Conservation (phyloP, 2,329 filamentous ascomycete genomes). For the Sporothrix mexicana region DNA sequence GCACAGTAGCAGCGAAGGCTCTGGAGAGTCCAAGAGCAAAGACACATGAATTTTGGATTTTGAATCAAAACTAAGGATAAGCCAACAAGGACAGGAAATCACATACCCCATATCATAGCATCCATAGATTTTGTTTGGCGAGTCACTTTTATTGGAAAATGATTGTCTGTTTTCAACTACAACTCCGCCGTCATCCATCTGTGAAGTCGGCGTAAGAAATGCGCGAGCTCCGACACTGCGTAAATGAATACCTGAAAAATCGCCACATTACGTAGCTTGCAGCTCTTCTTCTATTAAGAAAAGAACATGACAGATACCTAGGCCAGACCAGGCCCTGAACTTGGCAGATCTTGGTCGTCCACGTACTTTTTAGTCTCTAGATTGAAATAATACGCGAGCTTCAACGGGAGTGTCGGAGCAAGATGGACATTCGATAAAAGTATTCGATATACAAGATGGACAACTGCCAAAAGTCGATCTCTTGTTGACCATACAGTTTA, state of each 20-base stretch:
- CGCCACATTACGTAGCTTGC: constrained; percentile 16
- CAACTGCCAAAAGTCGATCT: too few relatives aligned
- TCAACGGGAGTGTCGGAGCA: neutral
- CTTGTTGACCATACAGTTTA: too few relatives aligned
- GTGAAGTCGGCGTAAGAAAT: neutral
- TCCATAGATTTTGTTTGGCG: neutral
- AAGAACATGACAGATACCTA: neutral
- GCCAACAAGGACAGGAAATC: neutral
- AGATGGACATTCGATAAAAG: neutral
- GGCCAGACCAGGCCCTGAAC: neutral
- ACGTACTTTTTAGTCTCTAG: neutral
- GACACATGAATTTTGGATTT: neutral
- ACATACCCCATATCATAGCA: constrained; percentile 13
- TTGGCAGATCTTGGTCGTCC: neutral
- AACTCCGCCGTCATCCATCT: neutral
- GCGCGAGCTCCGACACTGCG: constrained; percentile 2
- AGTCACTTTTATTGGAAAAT: neutral
- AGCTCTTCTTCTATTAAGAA: too few relatives aligned
- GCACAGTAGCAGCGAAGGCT: neutral
- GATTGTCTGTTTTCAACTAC: neutral
- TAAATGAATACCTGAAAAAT: neutral
- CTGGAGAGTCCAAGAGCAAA: neutral
- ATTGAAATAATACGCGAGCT: neutral
- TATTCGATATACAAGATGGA: too few relatives aligned
- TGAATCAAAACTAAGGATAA: neutral